These are phyloP conservation scores for Colletotrichum zoysiae DNA, from an alignment of 2,329 filamentous ascomycete species.

Conservation along the genomic window DNA sequence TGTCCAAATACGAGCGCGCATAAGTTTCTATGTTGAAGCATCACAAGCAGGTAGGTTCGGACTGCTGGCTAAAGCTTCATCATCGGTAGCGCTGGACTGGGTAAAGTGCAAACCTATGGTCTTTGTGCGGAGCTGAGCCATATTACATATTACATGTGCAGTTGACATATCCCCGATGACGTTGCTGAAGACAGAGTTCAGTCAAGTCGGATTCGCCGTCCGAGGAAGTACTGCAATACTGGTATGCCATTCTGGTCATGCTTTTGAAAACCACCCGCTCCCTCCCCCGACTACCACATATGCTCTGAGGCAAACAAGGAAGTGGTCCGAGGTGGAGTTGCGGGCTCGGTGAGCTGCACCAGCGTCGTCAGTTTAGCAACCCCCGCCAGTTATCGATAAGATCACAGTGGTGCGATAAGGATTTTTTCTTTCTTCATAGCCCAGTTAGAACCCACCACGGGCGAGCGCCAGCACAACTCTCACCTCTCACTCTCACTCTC, in stretches of 20 bases:
- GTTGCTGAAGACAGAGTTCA: background rate
- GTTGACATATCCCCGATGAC: background rate
- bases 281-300: background rate
- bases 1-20: no score
- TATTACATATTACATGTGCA: background rate
- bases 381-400: slow-evolving; percentile 41
- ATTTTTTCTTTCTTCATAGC: slow-evolving; percentile 30
- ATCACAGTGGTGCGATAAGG: slow-evolving; percentile 34
- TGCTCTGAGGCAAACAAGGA: background rate
- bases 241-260: background rate
- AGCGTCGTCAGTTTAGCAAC: slow-evolving; percentile 10
- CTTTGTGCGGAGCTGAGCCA: background rate
- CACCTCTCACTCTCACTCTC: slow-evolving; percentile 19
- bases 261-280: no score
- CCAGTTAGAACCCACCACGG: slow-evolving; percentile 19
- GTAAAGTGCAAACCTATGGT: no score
- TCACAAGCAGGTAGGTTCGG: background rate
- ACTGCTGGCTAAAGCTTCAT: background rate
- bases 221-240: no score
- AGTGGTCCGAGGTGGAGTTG: background rate
- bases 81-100: background rate
- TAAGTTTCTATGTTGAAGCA: background rate
- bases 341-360: background rate
- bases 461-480: slow-evolving; percentile 12
- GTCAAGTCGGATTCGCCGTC: background rate